Evolutionary conservation across 495 filamentous ascomycete genomes (phyloP), one percentile per base, ranked within the genome.

Genomic region (Cetradonia linearis): DNA sequence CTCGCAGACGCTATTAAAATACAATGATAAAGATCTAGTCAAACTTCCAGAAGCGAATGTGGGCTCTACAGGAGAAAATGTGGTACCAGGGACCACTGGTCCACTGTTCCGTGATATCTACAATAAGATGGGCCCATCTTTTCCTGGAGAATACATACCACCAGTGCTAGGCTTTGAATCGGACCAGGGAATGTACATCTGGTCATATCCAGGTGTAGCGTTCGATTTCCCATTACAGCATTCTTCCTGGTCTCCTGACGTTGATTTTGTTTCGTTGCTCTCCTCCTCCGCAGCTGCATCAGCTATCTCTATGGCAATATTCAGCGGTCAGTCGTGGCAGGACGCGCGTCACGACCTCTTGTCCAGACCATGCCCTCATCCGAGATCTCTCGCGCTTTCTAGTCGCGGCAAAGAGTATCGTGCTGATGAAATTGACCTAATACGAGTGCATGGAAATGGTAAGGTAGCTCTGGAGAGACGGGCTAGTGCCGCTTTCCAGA

Each of bases 171-270:
- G 72, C 28, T 76, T 81, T 11, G 79, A 78, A 7, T 80, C 77
- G 9, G 67, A 62, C 4, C 67, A 66, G 61, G 86, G 86, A 5
- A 77, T 78, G 16, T 97, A 96, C 68, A 81, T 94, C 16, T 76
- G 96, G 14, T 96, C 92, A 4, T 98, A 96, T 70, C 91, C 92
- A 13, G 93, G 93, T 0, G 82, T 98, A 28, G 87, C 91, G 0
- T 96, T 97, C 69, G 87, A 83, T 7, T 98, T 97, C 64, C 86
- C 89, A 18, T 75, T 98, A 48, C 81, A 83, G 55, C 72, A 81
- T 59, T 84, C 83, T 5, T 80, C 84, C n/a, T 96, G 88, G 79
- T 87, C 86, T 36, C 79, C 86, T 10, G 78, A 85, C 56, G 87
- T 88, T 64, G 89, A 96, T 68, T 88, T 93, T 65, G 89, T 95